Evolutionary conservation across 257 asterid genomes (phyloP).

Genomic region (Apocynum venetum): DNA sequence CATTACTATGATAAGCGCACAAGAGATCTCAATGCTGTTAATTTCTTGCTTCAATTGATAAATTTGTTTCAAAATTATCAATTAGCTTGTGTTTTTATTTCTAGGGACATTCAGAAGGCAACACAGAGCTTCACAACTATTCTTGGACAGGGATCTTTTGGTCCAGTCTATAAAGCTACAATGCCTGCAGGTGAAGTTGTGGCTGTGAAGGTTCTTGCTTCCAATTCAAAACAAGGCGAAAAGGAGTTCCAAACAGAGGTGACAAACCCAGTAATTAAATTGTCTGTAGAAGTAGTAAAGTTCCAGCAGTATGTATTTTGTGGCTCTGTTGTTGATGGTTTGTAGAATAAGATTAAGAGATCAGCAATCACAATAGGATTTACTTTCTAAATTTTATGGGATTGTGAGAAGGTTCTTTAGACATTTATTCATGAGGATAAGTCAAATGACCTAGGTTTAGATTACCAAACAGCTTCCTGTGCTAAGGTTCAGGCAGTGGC

Average conservation of each 20-base stretch:
- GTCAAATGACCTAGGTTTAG: neutral
- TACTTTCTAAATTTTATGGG: neutral
- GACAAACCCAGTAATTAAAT: slow-evolving; percentile 5
- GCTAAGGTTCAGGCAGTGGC: neutral
- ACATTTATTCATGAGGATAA: neutral
- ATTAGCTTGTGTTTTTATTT: slow-evolving; percentile 18
- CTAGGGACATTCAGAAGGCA: slow-evolving; percentile 91
- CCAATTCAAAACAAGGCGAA: slow-evolving; percentile 96
- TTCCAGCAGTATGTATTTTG: neutral
- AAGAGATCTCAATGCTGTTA: neutral
- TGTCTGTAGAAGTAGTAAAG: neutral
- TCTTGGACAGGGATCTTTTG: slow-evolving; percentile 95
- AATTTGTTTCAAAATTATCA: neutral
- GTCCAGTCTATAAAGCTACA: slow-evolving; percentile 90
- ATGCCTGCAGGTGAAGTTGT: slow-evolving; percentile 78
- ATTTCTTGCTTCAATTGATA: neutral
- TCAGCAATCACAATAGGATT: neutral
- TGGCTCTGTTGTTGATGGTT: neutral
- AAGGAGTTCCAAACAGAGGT: slow-evolving; percentile 96
- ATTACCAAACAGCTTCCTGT: neutral
- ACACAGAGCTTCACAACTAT: slow-evolving; percentile 80
- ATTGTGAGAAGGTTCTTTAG: neutral
- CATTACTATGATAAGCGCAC: neutral
- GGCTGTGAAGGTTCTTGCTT: slow-evolving; percentile 96
- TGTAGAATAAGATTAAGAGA: neutral